A percentile compares a stretch with the other conserved stretches of the same genome.
phyloP scores from a whole-genome alignment of 2,329 filamentous ascomycete genomes.

The Penicillium sp. region DNA sequence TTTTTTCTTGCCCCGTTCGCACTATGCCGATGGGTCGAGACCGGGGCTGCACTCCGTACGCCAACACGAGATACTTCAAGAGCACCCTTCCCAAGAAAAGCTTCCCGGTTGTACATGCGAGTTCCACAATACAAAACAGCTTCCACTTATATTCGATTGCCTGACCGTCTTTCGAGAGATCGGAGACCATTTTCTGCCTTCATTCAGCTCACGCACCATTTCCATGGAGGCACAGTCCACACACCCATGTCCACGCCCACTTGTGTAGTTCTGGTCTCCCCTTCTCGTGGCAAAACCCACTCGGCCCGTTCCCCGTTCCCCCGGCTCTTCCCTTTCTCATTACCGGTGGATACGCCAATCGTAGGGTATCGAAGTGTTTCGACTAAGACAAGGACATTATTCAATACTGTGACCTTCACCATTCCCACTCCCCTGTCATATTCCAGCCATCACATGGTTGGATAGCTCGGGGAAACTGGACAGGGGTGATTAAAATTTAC shows the following conservation, averaged over 20 bases:
- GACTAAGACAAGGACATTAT: background rate
- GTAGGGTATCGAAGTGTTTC: conserved; percentile 1
- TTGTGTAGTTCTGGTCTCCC: background rate
- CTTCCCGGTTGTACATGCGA: background rate
- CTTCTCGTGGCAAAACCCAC: conserved; percentile 21
- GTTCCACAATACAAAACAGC: conserved; percentile 4
- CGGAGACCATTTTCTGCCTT: conserved; percentile 3
- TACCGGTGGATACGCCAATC: conserved; percentile 16
- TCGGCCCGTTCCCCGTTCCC: conserved; percentile 24
- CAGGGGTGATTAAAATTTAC: background rate
- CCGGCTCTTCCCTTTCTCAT: conserved; percentile 23
- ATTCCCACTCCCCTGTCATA: conserved; percentile 1
- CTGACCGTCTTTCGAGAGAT: conserved; percentile 16
- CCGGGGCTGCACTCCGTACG: background rate
- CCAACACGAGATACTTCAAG: conserved; percentile 1
- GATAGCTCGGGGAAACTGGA: background rate
- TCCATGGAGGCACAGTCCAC: conserved; percentile 3
- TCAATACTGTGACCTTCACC: background rate
- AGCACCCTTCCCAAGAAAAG: background rate
- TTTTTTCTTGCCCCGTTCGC: background rate
- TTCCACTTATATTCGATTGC: background rate
- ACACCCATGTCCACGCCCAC: background rate
- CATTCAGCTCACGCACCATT: conserved; percentile 1
- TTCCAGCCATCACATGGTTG: background rate
- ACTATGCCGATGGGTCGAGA: background rate